Evolutionary conservation across 257 asterid species (phyloP), one percentile per base, ranked within the genome.

Genomic region (Ballota nigra): DNA sequence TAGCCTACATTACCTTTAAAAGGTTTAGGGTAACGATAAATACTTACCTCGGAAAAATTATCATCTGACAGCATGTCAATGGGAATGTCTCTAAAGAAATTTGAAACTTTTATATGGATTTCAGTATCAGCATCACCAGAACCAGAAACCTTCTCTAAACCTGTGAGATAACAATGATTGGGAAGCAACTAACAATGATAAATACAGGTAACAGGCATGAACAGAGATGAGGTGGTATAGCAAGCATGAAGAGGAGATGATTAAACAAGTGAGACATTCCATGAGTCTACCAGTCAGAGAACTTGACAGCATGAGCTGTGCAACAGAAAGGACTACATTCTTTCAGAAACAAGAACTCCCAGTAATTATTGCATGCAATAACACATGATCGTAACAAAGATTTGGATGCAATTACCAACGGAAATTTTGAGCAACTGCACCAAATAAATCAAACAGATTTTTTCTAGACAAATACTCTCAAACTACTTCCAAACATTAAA

Each of bases 21-120:
- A 53, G 13, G 28, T 63, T 23, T 38, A 20, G 59, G 22, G 55
- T 43, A 55, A 28, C 13, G 49, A 64, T 41, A 66, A 45, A 68
- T 57, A 78, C 65, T 79, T 86, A 94, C 99, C 96, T 85, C 85
- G 6, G 83, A 75, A 80, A 94, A 85, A 75, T 83, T 82, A 68
- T 85, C 97, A 72, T 91, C 95, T 1, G 99, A 94, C 66, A 94
- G 77, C 85, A 63, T 78, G 76, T 71, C 63, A 56, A 88, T 22
- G 66, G 85, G 78, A 66, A 89, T 68, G 52, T 81, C 89, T 62
- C 79, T 85, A 66, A 80, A 64, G 71, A 71, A 73, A 81, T 86
- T 84, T 70, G 99, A 78, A 77, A 94, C 86, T 81, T 43, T 86
- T 61, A 94, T 84, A 65, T 29, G 59, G 79, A 80, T 69, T 68